Base-by-base conservation (phyloP, 192 early-diverging fungal species). In the Lobosporangium transversale region DNA sequence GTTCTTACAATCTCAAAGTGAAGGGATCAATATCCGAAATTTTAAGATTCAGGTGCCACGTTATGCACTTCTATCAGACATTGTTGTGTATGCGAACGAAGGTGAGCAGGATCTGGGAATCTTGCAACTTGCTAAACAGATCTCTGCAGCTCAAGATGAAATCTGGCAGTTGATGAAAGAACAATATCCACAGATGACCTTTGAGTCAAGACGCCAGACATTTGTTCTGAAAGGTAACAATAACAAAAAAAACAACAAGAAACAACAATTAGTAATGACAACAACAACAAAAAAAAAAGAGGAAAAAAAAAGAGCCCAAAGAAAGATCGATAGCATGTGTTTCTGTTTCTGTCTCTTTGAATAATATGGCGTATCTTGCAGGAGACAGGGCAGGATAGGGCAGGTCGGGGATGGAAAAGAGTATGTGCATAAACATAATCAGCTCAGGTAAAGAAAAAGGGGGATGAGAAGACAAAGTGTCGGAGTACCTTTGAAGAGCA, bases 21-120 rank as follows among this genome's bases (percentile, higher is more conserved):
- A 79, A 23, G 85, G 83, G 21, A 83, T 86, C 68, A 82, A 86
- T 52, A 68, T 86, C 53, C 70, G 85, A 27, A 86, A 86, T 68
- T 86, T 86, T 58, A 84, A 79, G 49, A 83, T 84, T 37, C 85
- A 86, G 40, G 79, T 83, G 14, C 68, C 71, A 26, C 64, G 83
- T 40, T 86, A 84, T 53, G 85, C 81, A 14, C 75, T 83, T 2
- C 51, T 86, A 20, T 80, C 75, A 17, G 85, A 86, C 54, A 69
- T 86, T 27, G 57, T 86, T 18, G 47, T 86, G 23, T 86, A 84
- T 65, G 71, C 79, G 5, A 63, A 74, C 27, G 62, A 82, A 20
- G 83, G 80, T 12, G 70, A 64, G 14, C 47, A 57, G 12, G 58
- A 73, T 43, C 43, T 57, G 20, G 30, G 40, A 21, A 60, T 79